These are phyloP conservation scores for Ascodesmis nigricans DNA, from an alignment of 495 filamentous ascomycete species.

Conservation along the genomic window DNA sequence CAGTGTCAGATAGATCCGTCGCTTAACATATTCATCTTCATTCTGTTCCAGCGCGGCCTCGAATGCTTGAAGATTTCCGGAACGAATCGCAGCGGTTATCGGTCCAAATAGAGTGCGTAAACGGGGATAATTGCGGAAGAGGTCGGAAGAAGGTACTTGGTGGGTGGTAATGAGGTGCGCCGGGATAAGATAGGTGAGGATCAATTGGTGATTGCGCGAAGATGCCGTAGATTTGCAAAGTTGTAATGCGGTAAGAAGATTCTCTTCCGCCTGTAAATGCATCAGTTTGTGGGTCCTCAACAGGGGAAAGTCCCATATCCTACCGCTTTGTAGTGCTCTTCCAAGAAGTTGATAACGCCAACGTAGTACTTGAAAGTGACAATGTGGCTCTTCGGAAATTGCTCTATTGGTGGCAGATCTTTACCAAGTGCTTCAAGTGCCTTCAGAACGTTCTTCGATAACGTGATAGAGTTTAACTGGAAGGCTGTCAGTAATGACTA, in stretches of 20 bases:
- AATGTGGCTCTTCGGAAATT: constrained; percentile 67
- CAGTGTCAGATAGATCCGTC: constrained; percentile 85
- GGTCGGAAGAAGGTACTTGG: constrained; percentile 45
- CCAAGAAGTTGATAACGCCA: constrained; percentile 71
- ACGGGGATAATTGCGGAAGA: constrained; percentile 55
- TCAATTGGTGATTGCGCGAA: constrained; percentile 61
- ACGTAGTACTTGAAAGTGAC: constrained; percentile 95
- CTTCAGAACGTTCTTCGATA: constrained; percentile 75
- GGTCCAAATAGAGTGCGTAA: constrained; percentile 59
- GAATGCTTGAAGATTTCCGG: constrained; percentile 62
- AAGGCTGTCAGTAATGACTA: constrained; percentile 1
- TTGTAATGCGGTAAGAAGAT: constrained; percentile 54
- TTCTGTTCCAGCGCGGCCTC: constrained; percentile 58
- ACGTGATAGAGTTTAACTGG: constrained; percentile 56
- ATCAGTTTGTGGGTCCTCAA: constrained; percentile 20
- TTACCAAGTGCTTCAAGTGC: constrained; percentile 47
- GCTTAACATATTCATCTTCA: constrained; percentile 73
- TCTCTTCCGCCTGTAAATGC: constrained; percentile 65
- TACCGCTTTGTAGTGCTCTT: constrained; percentile 71
- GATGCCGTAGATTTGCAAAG: constrained; percentile 48
- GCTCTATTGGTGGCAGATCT: constrained; percentile 53
- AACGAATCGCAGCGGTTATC: constrained; percentile 51
- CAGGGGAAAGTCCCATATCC: constrained; percentile 4
- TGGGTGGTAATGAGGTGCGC: constrained; percentile 75
- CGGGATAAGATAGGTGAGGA: constrained; percentile 88